These are phyloP conservation scores for Aspergillus brasiliensis DNA, from an alignment of 2,329 filamentous ascomycete species.

Conservation along the genomic window DNA sequence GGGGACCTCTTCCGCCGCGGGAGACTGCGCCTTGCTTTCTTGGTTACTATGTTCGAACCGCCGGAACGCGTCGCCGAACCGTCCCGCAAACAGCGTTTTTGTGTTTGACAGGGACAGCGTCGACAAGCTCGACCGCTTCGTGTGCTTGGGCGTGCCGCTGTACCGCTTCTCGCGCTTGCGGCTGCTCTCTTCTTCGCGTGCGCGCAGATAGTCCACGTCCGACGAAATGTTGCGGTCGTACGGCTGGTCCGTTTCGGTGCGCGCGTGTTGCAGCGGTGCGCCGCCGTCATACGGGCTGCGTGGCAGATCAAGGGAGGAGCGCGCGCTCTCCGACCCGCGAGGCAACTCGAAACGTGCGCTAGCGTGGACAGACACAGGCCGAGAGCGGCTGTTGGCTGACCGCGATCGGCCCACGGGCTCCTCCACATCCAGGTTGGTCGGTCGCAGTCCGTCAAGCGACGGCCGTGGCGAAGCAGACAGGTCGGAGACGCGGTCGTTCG, in stretches of 20 bases:
- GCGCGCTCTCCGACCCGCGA: slow-evolving; percentile 69
- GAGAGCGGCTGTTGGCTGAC: slow-evolving; percentile 66
- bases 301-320: slow-evolving; percentile 41
- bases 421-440: slow-evolving; percentile 62
- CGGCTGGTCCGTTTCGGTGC: slow-evolving; percentile 38
- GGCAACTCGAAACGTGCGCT: slow-evolving; percentile 82
- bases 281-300: slow-evolving; percentile 40
- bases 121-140: slow-evolving; percentile 73
- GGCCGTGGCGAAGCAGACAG: slow-evolving; percentile 63
- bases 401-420: slow-evolving; percentile 61
- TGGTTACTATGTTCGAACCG: slow-evolving; percentile 70
- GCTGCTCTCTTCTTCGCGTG: slow-evolving; percentile 68
- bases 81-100: slow-evolving; percentile 81
- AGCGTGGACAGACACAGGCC: slow-evolving; percentile 81
- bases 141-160: slow-evolving; percentile 62
- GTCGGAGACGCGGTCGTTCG: slow-evolving; percentile 54
- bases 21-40: slow-evolving; percentile 35
- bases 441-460: slow-evolving; percentile 71
- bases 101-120: slow-evolving; percentile 69
- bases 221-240: slow-evolving; percentile 64
- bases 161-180: slow-evolving; percentile 58
- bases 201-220: slow-evolving; percentile 79
- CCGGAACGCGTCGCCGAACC: slow-evolving; percentile 92
- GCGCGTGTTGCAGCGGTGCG: slow-evolving; percentile 35
- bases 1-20: slow-evolving; percentile 48